Base-by-base conservation (phyloP, 805 yeast species). In the Metschnikowia cubensis region DNA sequence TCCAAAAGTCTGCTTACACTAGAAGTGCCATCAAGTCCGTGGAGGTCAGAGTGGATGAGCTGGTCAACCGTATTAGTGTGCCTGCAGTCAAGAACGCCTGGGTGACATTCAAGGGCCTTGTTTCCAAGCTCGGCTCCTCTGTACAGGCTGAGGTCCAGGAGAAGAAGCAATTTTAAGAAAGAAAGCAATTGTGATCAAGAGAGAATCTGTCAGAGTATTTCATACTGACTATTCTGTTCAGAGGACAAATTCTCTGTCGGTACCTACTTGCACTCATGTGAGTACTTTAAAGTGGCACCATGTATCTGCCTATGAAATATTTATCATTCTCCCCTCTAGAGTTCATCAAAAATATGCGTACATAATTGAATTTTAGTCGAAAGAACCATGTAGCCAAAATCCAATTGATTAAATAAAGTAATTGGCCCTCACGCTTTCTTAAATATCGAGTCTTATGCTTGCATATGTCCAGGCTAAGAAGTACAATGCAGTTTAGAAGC, bases 1-100 rank as follows among this genome's bases (percentile, higher is more conserved):
- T 75, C 64, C 95, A 89, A 63, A 83, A 82, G 57, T 85, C 94
- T 3, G 73, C 81, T 31, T 83, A 82, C 71, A 85, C 89, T 49
- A 84, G 88, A 68, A 72, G 79, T 54, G 83, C 82, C 32, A 73
- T 89, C 63, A 82, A 85, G 70, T 73, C 76, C 47, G 73, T 85
- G 73, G 95, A 87, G 67, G 83, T 86, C 43, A 60, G 59, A 48
- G 55, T 69, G 48, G 76, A 73, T 49, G 60, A 60, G n/a, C 43
- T 58, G 15, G 67, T 70, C 47, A 64, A 61, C 60, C 51, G 58
- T 25, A 39, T 51, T n/a, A 49, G 60, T 6, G 59, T 60, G 37
- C 75, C 76, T 13, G 62, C 62, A 2, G 65, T 63, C 32, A 72
- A 67, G 59, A 62, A 68, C 38, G 64, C 57, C n/a, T 73, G 78